Evolutionary conservation across 768 basidiomycete species (phyloP), one percentile per base, ranked within the genome.

Genomic region (Strobilomyces confusus): DNA sequence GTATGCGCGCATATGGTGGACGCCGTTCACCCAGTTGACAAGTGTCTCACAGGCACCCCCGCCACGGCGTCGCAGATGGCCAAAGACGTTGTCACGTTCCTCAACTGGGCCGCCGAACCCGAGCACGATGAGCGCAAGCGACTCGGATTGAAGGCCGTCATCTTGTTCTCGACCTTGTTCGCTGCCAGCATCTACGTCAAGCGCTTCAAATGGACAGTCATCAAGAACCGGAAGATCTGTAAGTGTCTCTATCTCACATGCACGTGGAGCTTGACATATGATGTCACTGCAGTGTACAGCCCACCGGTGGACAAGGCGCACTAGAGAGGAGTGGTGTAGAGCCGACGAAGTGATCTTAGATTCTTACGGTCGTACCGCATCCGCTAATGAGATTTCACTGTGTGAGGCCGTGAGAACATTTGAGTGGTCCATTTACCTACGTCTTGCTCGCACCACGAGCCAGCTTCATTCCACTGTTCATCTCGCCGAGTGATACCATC

Each of bases 21-120:
- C 15, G 13, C 12, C 5, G 9, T 43, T 44, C 2, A 5, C 19
- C 36, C 19, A 36, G 44, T 37, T 68, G 33, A 69, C 55, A 23
- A 29, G 40, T 17, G 43, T 22, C n/a, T 40, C 38, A 15, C 44
- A 93, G 91, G 89, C 45, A 98, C 97, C 4, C 94, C 97, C 14
- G 92, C 95, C 13, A 99, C 97, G 44, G 87, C 93, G 7, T 90
- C 92, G 6, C 97, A 99, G 72, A 95, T 99, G 95, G 95, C 97
- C 62, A 99, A 98, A 80, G 97, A 99, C 67, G 94, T 99, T 49
- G 82, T 83, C 43, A 92, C 89, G 3, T 98, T 98, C 87, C 75
- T 98, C 46, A 84, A 84, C 75, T 98, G 95, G 95, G 92, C 95
- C 17, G 83, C 97, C 52, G 97, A 99, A 71, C 97, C 97, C 29